Conservation (phyloP, 805 yeast species). For the Nakazawaea molendinolei region DNA sequence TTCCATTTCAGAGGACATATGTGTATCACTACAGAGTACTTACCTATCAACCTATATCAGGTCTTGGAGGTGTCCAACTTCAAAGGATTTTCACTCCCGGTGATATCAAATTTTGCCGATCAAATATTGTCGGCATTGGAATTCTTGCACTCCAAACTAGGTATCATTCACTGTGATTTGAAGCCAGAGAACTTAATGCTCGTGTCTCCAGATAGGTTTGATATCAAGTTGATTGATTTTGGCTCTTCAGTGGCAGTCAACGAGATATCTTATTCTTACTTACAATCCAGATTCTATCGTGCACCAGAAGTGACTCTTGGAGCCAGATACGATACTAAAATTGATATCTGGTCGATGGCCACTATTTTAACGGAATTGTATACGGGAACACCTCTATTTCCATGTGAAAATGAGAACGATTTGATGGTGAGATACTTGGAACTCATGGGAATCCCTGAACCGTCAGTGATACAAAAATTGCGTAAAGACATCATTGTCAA, state of each 20-base stretch:
- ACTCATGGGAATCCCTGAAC: conserved; percentile 40
- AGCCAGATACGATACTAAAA: conserved; percentile 45
- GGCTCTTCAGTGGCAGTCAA: conserved; percentile 54
- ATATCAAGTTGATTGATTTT: conserved; percentile 71
- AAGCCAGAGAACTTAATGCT: conserved; percentile 83
- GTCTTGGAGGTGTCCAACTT: conserved; percentile 42
- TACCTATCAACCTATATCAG: conserved; percentile 63
- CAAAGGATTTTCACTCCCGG: conserved; percentile 37
- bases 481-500: conserved; percentile 29
- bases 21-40: conserved; percentile 71
- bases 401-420: conserved; percentile 43
- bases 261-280: conserved; percentile 41
- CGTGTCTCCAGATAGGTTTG: conserved; percentile 32
- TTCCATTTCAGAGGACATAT: conserved; percentile 78
- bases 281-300: conserved; percentile 64
- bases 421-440: conserved; percentile 37
- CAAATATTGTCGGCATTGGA: conserved; percentile 56
- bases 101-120: conserved; percentile 38
- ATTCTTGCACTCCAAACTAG: conserved; percentile 43
- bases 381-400: conserved; percentile 41
- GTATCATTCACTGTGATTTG: conserved; percentile 75
- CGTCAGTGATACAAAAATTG: conserved; percentile 30
- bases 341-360: conserved; percentile 90
- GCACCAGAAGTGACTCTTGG: conserved; percentile 77
- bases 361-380: conserved; percentile 88